Percentiles rank a stretch among this genome's conserved stretches.
Evolutionary conservation across 179 eudicot genomes (phyloP).

Genomic region (Vitellaria paradoxa): DNA sequence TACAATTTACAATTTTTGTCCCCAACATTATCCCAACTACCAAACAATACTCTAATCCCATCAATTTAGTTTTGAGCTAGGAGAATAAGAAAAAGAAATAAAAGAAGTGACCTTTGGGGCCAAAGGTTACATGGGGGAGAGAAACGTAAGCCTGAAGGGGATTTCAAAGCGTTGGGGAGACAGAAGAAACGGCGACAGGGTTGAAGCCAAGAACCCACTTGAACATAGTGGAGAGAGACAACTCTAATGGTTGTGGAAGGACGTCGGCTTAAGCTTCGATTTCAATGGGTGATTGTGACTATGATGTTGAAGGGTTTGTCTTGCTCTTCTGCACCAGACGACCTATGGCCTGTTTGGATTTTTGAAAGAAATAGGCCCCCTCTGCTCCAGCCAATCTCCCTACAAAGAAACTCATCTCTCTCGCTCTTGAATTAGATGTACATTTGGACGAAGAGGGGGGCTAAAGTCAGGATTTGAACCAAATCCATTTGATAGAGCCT

Average conservation of each 20-base stretch:
- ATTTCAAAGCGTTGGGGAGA: conserved; percentile 60
- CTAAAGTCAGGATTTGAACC: no score
- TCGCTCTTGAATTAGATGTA: background rate
- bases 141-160: conserved; percentile 74
- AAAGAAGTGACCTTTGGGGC: conserved; percentile 63
- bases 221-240: conserved; percentile 35
- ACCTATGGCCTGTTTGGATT: conserved; percentile 70
- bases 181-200: conserved; percentile 15
- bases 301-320: conserved; percentile 17
- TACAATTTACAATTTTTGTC: background rate
- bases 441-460: no score
- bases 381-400: conserved; percentile 72
- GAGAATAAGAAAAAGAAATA: background rate
- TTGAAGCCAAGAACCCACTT: conserved; percentile 56
- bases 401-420: no score
- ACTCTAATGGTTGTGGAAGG: conserved; percentile 42
- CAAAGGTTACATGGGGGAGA: no score
- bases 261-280: conserved; percentile 42
- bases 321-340: conserved; percentile 40
- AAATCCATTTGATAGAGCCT: no score
- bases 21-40: background rate
- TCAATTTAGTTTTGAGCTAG: no score
- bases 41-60: background rate
- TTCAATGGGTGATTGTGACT: conserved; percentile 3
- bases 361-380: conserved; percentile 71